Evolutionary conservation across 805 yeast species (phyloP), one percentile per base, ranked within the genome.

Genomic region (Schizosaccharomyces japonicus): DNA sequence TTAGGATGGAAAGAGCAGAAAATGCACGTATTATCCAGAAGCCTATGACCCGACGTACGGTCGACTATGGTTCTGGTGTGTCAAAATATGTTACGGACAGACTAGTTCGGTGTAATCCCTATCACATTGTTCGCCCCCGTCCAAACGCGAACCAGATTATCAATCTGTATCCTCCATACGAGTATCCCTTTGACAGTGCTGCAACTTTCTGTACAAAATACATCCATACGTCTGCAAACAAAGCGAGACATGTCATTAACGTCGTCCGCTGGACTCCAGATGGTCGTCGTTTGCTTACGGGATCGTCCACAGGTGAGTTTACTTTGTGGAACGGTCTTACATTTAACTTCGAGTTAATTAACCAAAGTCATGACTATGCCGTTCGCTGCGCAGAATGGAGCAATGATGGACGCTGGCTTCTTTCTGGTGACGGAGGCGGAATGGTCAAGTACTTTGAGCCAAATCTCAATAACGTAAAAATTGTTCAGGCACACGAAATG

Each of bases 331-430:
- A 85, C 60, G 95, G 96, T 8, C 73, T 80, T 68, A 78, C 94
- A 7, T 90, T 87, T 63, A 83, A 82, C 58, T 84, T 90, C 59
- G 99, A 90, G 60, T 82, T 94, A 48, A 84, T 90, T 53, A 90
- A 85, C 92, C 98, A 90, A 48, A 96, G 96, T 1, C 99, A 90
- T 62, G 99, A 90, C 60, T 69, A 79, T 50, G 84, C 95, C 0
- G 79, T 90, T 32, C 70, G 84, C 30, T 68, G 87, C 1, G 65
- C 83, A 57, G 70, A 73, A 53, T 90, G 87, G 63, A 76, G 90
- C 4, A 92, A 83, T 60, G 77, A 78, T 51, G 95, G 83, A 51
- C 95, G 85, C 52, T 90, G 96, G 96, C 69, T 90, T 51, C 66
- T 90, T 23, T 78, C 92, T 57, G 95, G 94, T 32, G 96, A 90